Percentiles rank a stretch among this genome's conserved stretches.
Evolutionary conservation across 2,329 filamentous ascomycete genomes (phyloP).

Genomic region (Lasiodiplodia hormozganensis): DNA sequence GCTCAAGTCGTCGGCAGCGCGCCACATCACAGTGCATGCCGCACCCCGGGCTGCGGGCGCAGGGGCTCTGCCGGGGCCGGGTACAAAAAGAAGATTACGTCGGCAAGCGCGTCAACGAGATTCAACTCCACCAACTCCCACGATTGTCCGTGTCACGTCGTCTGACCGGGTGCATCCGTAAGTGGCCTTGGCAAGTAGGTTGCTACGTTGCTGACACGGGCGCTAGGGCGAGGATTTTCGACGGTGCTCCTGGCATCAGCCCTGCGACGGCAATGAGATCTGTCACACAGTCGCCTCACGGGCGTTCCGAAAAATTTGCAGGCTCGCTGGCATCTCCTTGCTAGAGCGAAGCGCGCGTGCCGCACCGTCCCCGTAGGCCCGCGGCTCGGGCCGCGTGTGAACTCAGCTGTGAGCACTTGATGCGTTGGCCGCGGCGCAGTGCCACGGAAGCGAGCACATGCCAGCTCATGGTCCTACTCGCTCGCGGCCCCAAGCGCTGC

Average conservation of each 20-base stretch:
- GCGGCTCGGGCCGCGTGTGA: conserved; percentile 21
- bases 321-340: background rate
- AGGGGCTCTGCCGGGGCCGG: conserved; percentile 9
- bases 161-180: conserved; percentile 19
- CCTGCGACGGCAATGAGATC: background rate
- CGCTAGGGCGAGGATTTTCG: background rate
- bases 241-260: background rate
- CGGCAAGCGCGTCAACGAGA: conserved; percentile 11
- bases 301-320: background rate
- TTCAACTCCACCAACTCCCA: conserved; percentile 3
- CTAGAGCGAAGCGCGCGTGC: conserved; percentile 10
- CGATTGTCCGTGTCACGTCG: conserved; percentile 13
- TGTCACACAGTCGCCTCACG: conserved; percentile 1
- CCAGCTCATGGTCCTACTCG: conserved; percentile 8
- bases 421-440: conserved; percentile 16
- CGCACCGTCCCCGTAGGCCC: conserved; percentile 23
- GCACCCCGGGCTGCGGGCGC: background rate
- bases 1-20: conserved; percentile 5
- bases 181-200: conserved; percentile 3
- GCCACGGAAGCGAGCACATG: conserved; percentile 17
- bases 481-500: conserved; percentile 8
- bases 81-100: conserved; percentile 3
- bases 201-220: conserved; percentile 5
- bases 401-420: background rate
- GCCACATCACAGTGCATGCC: conserved; percentile 16